Base-by-base conservation (phyloP, 2,329 filamentous ascomycete species). In the Pseudohalonectria lignicola region DNA sequence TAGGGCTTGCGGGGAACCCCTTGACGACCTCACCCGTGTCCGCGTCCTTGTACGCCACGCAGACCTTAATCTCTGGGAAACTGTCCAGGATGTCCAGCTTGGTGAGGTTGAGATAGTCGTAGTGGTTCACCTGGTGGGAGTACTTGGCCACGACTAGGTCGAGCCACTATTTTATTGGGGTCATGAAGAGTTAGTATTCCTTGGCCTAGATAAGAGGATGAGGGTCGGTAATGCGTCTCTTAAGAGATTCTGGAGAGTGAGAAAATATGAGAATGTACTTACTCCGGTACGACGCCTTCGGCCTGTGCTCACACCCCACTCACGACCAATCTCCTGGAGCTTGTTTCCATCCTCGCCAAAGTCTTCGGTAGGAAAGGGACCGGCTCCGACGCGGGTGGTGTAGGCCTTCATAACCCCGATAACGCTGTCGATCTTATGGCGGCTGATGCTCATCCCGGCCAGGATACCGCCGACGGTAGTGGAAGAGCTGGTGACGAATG, bases 31-130 rank as follows among this genome's bases (percentile, higher is more conserved):
- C 53, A 31, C 60, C 61, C 1, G 60, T 62, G 21, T 56, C 50
- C 30, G 60, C 53, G 38, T 65, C 55, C 49, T 67, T 69, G 62
- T 94, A 94, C 2, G 74, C 77, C 12, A 82, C 74, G 15, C 82
- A 82, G 36, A 85, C 67, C 41, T 87, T 83, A 60, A 93, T 72
- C 51, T 76, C 79, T 9, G 74, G 67, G 54, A 94, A 86, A 23
- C 74, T 74, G 54, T 87, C 82, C 13, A 87, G 67, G 28, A 86
- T 69, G 48, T 85, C 79, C 17, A 84, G 40, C 49, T 74, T 77
- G 12, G 71, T 77, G 30, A 78, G 53, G 49, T 78, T 76, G 37
- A 78, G 53, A 32, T 64, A 58, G 1, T 76, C 76, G 60, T 84
- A 84, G 61, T 79, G 69, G 61, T 84, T 84, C 55, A 82, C 66